Evolutionary conservation across 2,329 filamentous ascomycete genomes (phyloP).

Genomic region (Xylaria hypoxylon): DNA sequence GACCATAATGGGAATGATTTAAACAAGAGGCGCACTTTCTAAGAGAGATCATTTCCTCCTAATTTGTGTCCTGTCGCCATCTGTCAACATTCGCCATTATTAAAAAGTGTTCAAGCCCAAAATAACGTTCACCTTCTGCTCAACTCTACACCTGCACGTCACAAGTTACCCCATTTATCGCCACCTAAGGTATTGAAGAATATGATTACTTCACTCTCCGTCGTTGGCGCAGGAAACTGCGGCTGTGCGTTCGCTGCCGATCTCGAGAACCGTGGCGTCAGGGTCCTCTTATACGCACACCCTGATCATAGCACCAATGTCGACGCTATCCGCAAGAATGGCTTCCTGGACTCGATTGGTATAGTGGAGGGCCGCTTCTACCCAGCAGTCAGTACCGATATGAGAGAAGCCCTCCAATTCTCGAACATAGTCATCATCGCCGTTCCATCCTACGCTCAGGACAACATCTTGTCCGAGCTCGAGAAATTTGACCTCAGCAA

Average conservation of each 20-base stretch:
- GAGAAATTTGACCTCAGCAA: constrained; percentile 28
- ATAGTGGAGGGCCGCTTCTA: constrained; percentile 31
- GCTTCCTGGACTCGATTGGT: constrained; percentile 31
- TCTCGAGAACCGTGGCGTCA: constrained; percentile 36
- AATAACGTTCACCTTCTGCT: constrained; percentile 6
- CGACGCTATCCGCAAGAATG: constrained; percentile 22
- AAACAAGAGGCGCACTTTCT: background rate
- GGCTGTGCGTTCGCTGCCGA: constrained; percentile 38
- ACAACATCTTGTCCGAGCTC: constrained; percentile 31
- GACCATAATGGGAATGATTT: background rate
- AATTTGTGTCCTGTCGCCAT: background rate
- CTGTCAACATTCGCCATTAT: background rate
- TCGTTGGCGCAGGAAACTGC: constrained; percentile 33
- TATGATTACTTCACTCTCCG: constrained; percentile 35
- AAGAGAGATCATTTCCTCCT: background rate
- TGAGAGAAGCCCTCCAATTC: constrained; percentile 33
- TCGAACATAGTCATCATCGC: constrained; percentile 32
- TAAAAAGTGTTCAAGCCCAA: constrained; percentile 1
- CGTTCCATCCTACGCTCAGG: constrained; percentile 35
- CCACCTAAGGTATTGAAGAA: background rate
- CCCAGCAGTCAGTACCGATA: constrained; percentile 28
- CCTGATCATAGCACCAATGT: constrained; percentile 34
- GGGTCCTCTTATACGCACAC: constrained; percentile 37
- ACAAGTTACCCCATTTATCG: background rate
- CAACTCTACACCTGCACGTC: background rate